Conservation (phyloP, 106 monocot species). For the Ottelia alismoides region DNA sequence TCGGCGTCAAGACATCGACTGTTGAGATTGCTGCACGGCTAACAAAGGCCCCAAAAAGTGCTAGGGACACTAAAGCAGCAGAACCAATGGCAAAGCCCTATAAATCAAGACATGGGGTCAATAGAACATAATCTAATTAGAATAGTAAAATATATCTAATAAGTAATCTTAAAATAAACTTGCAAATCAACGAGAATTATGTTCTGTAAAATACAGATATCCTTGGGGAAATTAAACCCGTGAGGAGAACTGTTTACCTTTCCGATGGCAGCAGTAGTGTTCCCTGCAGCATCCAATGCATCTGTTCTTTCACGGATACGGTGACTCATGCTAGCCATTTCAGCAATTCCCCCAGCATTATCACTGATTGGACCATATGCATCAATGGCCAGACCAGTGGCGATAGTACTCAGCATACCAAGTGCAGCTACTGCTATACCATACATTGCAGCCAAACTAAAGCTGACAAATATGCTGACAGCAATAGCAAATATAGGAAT, state of each 20-base stretch:
- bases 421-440: conserved; percentile 14
- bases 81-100: conserved; percentile 23
- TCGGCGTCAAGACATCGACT: conserved; percentile 18
- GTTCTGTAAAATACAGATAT: not conserved
- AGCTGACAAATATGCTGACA: conserved; percentile 8
- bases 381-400: conserved; percentile 13
- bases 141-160: no score
- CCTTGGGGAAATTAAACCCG: not conserved
- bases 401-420: conserved; percentile 13
- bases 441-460: conserved; percentile 13
- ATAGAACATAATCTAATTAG: no score
- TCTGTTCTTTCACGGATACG: conserved; percentile 19
- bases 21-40: conserved; percentile 13
- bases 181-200: no score
- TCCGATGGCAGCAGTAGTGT: conserved; percentile 25
- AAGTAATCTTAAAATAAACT: no score
- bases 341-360: conserved; percentile 25
- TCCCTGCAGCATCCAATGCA: conserved; percentile 20
- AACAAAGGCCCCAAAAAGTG: conserved; percentile 23
- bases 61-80: conserved; percentile 16
- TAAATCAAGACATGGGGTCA: no score
- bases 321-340: conserved; percentile 29
- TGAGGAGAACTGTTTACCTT: conserved; percentile 6
- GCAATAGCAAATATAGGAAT: conserved; percentile 15
- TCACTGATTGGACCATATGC: conserved; percentile 20